A percentile compares a stretch with the other conserved stretches of the same genome.
phyloP scores from a whole-genome alignment of 1,284 basidiomycete species.

The Boletus subluridellus region DNA sequence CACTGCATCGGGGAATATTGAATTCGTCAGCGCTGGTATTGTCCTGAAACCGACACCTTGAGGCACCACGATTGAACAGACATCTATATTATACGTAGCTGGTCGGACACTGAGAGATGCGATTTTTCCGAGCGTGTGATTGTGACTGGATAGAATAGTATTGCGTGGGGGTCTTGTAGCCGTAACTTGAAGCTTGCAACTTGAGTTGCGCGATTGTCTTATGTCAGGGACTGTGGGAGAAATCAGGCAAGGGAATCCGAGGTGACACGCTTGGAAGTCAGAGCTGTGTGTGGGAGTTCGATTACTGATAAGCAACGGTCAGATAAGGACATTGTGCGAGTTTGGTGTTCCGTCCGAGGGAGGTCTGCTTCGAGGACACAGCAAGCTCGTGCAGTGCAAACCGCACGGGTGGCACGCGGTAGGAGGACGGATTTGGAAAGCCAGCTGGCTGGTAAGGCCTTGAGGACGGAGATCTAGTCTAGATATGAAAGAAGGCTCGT shows the following conservation, averaged over 20 bases:
- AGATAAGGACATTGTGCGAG: slow-evolving; percentile 12
- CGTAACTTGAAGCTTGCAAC: neutral
- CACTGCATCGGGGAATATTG: neutral
- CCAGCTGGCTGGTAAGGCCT: neutral
- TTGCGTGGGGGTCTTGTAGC: neutral
- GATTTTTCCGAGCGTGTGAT: no score
- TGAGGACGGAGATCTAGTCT: no score
- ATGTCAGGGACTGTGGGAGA: neutral
- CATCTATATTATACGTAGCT: neutral
- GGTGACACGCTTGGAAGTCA: no score
- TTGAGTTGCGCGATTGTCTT: neutral
- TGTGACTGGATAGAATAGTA: no score
- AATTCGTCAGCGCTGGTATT: neutral
- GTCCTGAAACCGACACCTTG: neutral
- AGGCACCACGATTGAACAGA: neutral
- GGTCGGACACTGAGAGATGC: no score
- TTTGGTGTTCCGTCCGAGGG: neutral
- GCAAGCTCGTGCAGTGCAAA: neutral
- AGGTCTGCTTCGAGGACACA: neutral
- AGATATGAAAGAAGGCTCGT: neutral
- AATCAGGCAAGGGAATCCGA: neutral
- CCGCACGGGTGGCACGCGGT: neutral
- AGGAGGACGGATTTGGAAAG: neutral
- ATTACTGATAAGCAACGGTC: slow-evolving; percentile 9
- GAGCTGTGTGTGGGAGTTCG: neutral